These are phyloP conservation scores for Podochytrium sp. DNA, from an alignment of 192 early-diverging fungal genomes.

Conservation along the genomic window DNA sequence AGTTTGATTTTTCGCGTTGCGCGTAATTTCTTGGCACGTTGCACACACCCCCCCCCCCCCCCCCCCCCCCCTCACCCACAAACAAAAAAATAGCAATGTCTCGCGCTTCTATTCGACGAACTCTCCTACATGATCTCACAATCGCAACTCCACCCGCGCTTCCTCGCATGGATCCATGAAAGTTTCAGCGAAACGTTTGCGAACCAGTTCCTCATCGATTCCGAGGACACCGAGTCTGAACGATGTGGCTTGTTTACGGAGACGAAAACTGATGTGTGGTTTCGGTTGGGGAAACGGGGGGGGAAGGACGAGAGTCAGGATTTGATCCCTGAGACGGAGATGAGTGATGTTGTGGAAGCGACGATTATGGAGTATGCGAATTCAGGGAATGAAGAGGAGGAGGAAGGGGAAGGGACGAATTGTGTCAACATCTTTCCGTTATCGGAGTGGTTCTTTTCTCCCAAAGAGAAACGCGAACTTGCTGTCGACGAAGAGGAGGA, in stretches of 20 bases:
- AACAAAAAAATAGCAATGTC: conserved; percentile 16
- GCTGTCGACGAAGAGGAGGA: neutral
- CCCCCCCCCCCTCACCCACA: too few species aligned
- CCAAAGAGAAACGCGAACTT: neutral
- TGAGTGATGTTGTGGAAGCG: conserved; percentile 23
- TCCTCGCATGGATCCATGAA: conserved; percentile 16
- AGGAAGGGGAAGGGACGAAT: neutral
- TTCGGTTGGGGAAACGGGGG: neutral
- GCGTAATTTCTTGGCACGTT: too few species aligned
- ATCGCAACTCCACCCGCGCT: conserved; percentile 6
- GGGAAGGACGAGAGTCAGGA: neutral
- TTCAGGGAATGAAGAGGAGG: neutral
- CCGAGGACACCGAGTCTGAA: neutral
- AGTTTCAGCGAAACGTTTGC: conserved; percentile 4
- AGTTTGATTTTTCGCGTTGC: conserved; percentile 5
- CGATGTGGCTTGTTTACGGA: neutral
- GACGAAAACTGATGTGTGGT: conserved; percentile 15
- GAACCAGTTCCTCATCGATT: conserved; percentile 1
- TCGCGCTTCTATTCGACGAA: conserved; percentile 25
- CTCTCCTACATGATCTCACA: conserved; percentile 17
- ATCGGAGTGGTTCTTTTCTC: conserved; percentile 6
- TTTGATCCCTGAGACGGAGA: conserved; percentile 11
- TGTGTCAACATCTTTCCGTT: conserved; percentile 5
- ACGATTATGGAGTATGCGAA: conserved; percentile 14
- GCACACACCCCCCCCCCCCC: too few species aligned